Percentiles rank a stretch among this genome's conserved stretches.
phyloP scores from a whole-genome alignment of 352 stramenopile species.

The Phytophthora pinifolia region DNA sequence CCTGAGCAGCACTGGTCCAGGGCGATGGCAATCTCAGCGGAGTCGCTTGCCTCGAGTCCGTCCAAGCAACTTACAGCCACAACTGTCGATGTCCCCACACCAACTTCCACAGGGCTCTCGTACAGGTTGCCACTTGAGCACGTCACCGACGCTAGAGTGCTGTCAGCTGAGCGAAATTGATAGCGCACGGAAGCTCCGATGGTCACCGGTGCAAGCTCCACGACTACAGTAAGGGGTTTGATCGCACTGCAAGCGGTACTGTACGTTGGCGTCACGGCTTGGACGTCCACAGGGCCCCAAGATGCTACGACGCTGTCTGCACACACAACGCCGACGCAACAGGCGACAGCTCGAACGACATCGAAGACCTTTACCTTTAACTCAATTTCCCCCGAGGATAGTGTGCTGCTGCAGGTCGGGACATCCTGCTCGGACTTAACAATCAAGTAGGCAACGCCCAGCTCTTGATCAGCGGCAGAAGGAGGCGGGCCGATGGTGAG shows the following conservation, averaged over 20 bases:
- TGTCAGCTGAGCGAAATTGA: conserved; percentile 13
- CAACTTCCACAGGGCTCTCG: conserved; percentile 29
- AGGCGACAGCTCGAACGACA: conserved; percentile 47
- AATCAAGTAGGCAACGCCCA: conserved; percentile 36
- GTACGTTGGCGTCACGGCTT: conserved; percentile 27
- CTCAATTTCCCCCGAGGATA: conserved; percentile 16
- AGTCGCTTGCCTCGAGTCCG: conserved; percentile 42
- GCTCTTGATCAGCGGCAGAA: not conserved
- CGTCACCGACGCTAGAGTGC: conserved; percentile 14
- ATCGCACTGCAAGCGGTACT: conserved; percentile 35
- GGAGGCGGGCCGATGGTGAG: conserved; percentile 35
- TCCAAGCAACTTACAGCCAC: conserved; percentile 59
- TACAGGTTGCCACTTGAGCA: conserved; percentile 39
- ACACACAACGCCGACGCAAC: conserved; percentile 41
- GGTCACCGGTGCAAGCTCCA: conserved; percentile 34
- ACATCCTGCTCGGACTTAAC: conserved; percentile 7
- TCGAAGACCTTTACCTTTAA: conserved; percentile 40
- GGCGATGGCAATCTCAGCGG: conserved; percentile 32
- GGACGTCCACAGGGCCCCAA: conserved; percentile 36
- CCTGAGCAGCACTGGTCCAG: conserved; percentile 61
- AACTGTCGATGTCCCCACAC: conserved; percentile 26
- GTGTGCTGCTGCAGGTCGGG: conserved; percentile 5
- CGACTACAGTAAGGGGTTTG: conserved; percentile 36
- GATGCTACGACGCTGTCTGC: conserved; percentile 24
- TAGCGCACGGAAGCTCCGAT: conserved; percentile 30